Base-by-base conservation (phyloP, 2,329 filamentous ascomycete species). In the Colletotrichum coccodes region DNA sequence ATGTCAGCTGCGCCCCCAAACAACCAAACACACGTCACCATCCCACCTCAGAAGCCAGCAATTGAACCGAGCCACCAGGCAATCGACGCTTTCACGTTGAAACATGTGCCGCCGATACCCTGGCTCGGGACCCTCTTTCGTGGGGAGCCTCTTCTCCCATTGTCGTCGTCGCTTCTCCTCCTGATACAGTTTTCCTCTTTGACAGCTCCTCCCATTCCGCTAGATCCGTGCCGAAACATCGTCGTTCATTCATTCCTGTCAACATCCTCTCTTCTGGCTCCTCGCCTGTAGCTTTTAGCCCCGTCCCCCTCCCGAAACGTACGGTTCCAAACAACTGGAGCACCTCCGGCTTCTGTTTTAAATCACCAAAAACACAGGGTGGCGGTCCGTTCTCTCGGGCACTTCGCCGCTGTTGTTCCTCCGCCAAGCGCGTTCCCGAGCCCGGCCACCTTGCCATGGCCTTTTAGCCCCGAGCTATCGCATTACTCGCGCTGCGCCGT, bases 401-500 rank as follows among this genome's bases (percentile, higher is more conserved):
- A 40, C 28, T 52, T 42, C 34, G 21, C 49, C 12, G 38, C 49
- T 46, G 47, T 40, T 34, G 14, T 59, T 38, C 6, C 38, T 32
- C 49, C 34, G 49, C 61, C 61, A 68, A 68, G 54, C 61, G 54
- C 61, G 44, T 34, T 49, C 42, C 47, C 49, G 54, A 50, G 49
- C 56, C 54, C 49, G 21, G 61, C 26, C 56, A 49, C 61, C 49
- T 57, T 57, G 61, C 56, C 49, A 66, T 60, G 61, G 54, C 32
- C 42, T 42, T 60, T 66, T 69, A 66, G 66, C 44, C 30, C 42
- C 7, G 28, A 44, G 47, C 42, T n/a, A 56, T 65, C 54, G 40
- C 61, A 60, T 60, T 69, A 66, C 66, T 69, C 66, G 61, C 66
- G 66, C 61, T 66, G 56, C 66, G 66, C 66, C 56, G 62, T 66